Conservation (phyloP, 83 land plant genomes). For the Picea abies region DNA sequence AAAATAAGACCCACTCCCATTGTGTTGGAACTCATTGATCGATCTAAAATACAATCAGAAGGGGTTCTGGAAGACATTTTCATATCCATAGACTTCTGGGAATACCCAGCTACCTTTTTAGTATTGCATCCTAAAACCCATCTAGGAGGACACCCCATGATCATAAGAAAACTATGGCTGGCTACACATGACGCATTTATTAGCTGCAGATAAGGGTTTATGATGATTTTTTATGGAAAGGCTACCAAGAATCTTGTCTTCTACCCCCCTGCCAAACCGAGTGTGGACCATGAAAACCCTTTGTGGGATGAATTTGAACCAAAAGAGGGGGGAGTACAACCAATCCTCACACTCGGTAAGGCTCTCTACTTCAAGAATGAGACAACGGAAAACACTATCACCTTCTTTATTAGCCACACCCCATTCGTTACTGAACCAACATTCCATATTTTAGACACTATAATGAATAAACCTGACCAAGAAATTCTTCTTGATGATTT, state of each 20-base stretch:
- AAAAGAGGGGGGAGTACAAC: no score
- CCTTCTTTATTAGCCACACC: background rate
- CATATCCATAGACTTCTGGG: background rate
- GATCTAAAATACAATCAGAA: background rate
- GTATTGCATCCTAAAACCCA: background rate
- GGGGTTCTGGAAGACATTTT: background rate
- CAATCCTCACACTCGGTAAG: no score
- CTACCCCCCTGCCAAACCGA: background rate
- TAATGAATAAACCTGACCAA: no score
- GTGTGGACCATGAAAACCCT: no score
- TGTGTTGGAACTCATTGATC: background rate
- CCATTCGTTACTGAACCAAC: no score
- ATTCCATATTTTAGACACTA: no score
- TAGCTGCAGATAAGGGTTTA: background rate
- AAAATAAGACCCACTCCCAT: background rate
- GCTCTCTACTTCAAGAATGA: no score
- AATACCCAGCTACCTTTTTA: background rate
- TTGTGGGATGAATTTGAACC: no score
- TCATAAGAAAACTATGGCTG: background rate
- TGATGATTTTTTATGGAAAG: background rate
- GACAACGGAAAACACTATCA: background rate
- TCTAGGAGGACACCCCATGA: background rate
- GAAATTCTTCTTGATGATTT: no score
- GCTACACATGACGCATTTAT: background rate
- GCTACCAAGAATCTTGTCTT: background rate